Percentiles rank a stretch among this genome's conserved stretches.
These are phyloP conservation scores for Lagenidium giganteum DNA, from an alignment of 352 stramenopile species.

Conservation along the genomic window DNA sequence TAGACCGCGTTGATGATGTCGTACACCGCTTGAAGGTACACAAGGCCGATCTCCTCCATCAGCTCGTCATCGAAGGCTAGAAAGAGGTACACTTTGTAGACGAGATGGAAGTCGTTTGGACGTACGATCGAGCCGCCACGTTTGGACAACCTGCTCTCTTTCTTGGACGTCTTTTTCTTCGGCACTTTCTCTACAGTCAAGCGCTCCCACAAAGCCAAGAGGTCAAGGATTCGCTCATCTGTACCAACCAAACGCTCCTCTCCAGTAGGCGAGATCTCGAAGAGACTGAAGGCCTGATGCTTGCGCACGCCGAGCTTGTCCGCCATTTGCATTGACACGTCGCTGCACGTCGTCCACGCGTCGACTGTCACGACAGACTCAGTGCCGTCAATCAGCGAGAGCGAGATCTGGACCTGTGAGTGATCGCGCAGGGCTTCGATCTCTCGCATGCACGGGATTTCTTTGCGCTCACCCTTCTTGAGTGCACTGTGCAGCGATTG, in stretches of 20 bases:
- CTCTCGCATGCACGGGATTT: constrained; percentile 55
- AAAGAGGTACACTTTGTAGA: constrained; percentile 76
- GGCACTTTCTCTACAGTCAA: constrained; percentile 32
- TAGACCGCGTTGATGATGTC: constrained; percentile 54
- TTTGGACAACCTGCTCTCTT: constrained; percentile 8
- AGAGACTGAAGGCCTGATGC: constrained; percentile 49
- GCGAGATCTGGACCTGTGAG: constrained; percentile 28
- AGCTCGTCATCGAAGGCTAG: constrained; percentile 59
- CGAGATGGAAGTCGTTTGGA: constrained; percentile 27
- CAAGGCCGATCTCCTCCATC: constrained; percentile 40
- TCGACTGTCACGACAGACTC: constrained; percentile 34
- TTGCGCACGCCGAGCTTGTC: constrained; percentile 36
- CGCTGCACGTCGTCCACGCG: constrained; percentile 57
- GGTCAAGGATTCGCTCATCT: constrained; percentile 65
- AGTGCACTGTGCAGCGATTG: constrained; percentile 26
- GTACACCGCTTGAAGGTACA: constrained; percentile 73
- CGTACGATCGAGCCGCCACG: neutral
- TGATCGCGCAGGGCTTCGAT: constrained; percentile 48
- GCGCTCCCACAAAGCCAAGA: constrained; percentile 72
- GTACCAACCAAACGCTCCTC: constrained; percentile 55
- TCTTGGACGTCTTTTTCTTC: constrained; percentile 31
- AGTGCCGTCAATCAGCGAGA: constrained; percentile 44
- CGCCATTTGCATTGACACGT: constrained; percentile 31
- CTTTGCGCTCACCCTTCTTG: constrained; percentile 42
- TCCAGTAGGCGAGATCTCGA: constrained; percentile 38